Evolutionary conservation across 257 asterid genomes (phyloP), one percentile per base, ranked within the genome.

Genomic region (Solanum habrochaites): DNA sequence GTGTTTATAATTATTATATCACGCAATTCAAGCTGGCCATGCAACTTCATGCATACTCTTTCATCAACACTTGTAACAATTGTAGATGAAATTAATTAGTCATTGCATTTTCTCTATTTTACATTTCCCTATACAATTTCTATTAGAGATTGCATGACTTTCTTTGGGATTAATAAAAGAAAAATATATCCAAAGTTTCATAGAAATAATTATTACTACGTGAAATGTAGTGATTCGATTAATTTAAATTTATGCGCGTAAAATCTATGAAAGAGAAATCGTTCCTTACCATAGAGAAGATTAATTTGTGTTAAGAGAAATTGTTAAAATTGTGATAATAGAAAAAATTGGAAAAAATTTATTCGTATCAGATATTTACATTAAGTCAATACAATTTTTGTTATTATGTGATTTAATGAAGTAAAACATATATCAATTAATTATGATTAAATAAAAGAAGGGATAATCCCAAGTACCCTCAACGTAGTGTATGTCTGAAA

Each of bases 1-100:
- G 87, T 83, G 87, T 13, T 29, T 6, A 56, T 56, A 56, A 56
- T 56, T 56, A 74, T 39, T 25, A 78, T 27, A 49, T 87, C 87
- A 86, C 88, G 80, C 85, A 83, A 83, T 83, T 85, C 88, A 85
- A 85, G 74, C 74, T 88, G 60, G 89, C 86, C 90, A 86, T 78
- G 90, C 90, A 82, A 85, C 25, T 88, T 35, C 89, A 89, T 88
- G 91, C 70, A 43, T 49, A 27, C 35, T 25, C 18, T 66, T 67
- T 67, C 23, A 8, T 67, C 14, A 27, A 27, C 42, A 40, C 35
- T 37, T 80, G 52, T 45, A 15, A 56, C 40, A 71, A 31, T 21
- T 20, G 14, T 35, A 5, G 11, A 67, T 45, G 77, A 85, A 37
- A 83, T 29, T 12, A 84, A 66, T 8, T 15, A 18, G 20, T 29